Percentiles rank a stretch among this genome's conserved stretches.
These are phyloP conservation scores for Alternaria panax DNA, from an alignment of 2,329 filamentous ascomycete species.

Conservation along the genomic window DNA sequence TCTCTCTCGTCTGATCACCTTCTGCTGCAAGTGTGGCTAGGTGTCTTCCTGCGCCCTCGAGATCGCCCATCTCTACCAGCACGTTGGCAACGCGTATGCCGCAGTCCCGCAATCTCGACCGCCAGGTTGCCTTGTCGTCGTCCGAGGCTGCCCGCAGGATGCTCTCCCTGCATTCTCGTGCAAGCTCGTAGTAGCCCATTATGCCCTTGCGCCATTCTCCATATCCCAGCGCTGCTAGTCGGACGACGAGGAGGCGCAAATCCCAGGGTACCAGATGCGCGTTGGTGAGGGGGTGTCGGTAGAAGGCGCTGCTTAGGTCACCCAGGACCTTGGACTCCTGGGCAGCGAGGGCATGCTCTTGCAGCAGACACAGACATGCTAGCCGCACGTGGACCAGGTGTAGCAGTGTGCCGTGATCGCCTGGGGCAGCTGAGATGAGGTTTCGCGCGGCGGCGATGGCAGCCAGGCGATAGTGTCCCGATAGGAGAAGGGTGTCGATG, in stretches of 20 bases:
- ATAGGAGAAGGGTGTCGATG: conserved; percentile 71
- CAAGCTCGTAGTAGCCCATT: conserved; percentile 90
- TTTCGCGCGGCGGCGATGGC: conserved; percentile 72
- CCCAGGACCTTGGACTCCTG: conserved; percentile 70
- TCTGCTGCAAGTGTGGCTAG: conserved; percentile 64
- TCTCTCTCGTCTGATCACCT: conserved; percentile 20
- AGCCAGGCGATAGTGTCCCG: conserved; percentile 81
- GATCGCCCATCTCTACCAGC: conserved; percentile 85
- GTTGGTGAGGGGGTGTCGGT: conserved; percentile 57
- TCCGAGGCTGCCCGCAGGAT: conserved; percentile 58
- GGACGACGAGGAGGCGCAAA: conserved; percentile 80
- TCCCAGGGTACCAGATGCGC: conserved; percentile 80
- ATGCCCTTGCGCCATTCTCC: conserved; percentile 83
- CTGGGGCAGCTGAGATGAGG: conserved; percentile 61
- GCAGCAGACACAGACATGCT: conserved; percentile 80
- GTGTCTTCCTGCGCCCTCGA: conserved; percentile 79
- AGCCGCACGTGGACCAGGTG: conserved; percentile 80
- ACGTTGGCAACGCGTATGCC: conserved; percentile 71
- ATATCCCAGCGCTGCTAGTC: conserved; percentile 85
- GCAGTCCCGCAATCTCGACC: conserved; percentile 73
- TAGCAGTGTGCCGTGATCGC: conserved; percentile 73
- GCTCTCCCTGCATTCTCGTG: conserved; percentile 73
- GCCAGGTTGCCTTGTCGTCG: conserved; percentile 70
- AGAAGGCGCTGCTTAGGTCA: conserved; percentile 65
- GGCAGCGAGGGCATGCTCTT: conserved; percentile 64